Conservation (phyloP, 2,329 filamentous ascomycete species). For the Fonsecaea erecta region DNA sequence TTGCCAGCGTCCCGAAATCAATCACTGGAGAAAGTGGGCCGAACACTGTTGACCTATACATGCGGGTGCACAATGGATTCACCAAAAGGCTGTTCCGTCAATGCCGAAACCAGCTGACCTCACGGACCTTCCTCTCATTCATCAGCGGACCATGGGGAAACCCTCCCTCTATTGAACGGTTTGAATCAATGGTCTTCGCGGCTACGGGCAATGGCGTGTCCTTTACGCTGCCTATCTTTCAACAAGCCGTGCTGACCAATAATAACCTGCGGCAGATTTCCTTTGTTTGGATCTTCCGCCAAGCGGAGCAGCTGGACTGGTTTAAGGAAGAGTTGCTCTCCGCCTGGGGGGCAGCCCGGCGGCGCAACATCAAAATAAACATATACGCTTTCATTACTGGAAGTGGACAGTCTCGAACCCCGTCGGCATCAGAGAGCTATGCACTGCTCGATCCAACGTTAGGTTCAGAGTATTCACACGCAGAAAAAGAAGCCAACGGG, state of each 20-base stretch:
- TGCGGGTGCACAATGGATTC: constrained; percentile 33
- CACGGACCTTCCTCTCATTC: constrained; percentile 21
- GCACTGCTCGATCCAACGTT: constrained; percentile 3
- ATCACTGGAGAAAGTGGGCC: constrained; percentile 13
- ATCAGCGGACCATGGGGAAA: constrained; percentile 32
- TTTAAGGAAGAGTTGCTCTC: constrained; percentile 27
- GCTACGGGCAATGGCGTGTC: constrained; percentile 56
- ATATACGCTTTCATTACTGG: constrained; percentile 22
- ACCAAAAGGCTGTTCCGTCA: constrained; percentile 29
- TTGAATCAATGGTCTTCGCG: constrained; percentile 32
- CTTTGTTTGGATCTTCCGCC: constrained; percentile 33
- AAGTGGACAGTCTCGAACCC: not conserved
- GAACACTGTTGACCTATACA: constrained; percentile 27
- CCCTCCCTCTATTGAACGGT: constrained; percentile 29
- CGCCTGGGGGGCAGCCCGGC: constrained; percentile 39
- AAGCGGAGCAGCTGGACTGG: constrained; percentile 29
- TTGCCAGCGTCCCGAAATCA: constrained; percentile 48
- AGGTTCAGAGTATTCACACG: not conserved
- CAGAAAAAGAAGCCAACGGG: not conserved
- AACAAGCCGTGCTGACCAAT: constrained; percentile 19
- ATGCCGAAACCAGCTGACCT: constrained; percentile 11
- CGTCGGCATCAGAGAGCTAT: constrained; percentile 8
- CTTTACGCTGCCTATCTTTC: constrained; percentile 56
- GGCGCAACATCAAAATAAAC: constrained; percentile 54
- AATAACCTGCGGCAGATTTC: constrained; percentile 26